phyloP scores from a whole-genome alignment of 2,329 filamentous ascomycete genomes.

The Cryphonectria radicalis region DNA sequence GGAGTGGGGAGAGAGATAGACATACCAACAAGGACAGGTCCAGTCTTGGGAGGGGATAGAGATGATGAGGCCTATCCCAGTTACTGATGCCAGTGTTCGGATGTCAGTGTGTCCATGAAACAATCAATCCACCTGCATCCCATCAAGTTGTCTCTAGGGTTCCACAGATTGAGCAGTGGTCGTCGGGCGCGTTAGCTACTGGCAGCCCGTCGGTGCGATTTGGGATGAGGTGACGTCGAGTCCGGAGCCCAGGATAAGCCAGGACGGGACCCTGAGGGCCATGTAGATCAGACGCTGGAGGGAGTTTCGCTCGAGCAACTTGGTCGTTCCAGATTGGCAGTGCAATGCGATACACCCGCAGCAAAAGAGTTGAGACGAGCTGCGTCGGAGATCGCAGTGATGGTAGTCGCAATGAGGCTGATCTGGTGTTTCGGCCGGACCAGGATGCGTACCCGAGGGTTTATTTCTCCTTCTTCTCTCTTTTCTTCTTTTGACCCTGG shows the following conservation, averaged over 20 bases:
- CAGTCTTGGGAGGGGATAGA: conserved; percentile 18
- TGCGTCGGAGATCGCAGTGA: conserved; percentile 51
- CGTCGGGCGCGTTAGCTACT: conserved; percentile 21
- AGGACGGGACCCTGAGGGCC: conserved; percentile 23
- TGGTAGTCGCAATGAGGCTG: conserved; percentile 39
- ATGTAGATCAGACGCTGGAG: conserved; percentile 51
- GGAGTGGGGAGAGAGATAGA: conserved; percentile 4
- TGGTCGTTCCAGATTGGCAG: conserved; percentile 44
- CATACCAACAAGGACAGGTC: conserved; percentile 15
- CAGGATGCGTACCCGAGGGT: conserved; percentile 36
- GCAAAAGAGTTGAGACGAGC: conserved; percentile 47
- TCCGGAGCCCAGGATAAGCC: conserved; percentile 30
- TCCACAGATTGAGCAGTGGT: conserved; percentile 21
- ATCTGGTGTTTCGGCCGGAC: conserved; percentile 44
- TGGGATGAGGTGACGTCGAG: conserved; percentile 24
- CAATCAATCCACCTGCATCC: conserved; percentile 38
- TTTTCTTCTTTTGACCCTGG: background rate
- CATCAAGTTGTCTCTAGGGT: conserved; percentile 31
- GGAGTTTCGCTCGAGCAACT: conserved; percentile 48
- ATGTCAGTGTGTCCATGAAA: conserved; percentile 47
- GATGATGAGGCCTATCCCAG: conserved; percentile 32
- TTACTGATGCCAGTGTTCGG: conserved; percentile 37
- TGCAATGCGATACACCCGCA: conserved; percentile 35
- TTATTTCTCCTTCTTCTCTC: background rate
- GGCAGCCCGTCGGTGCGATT: conserved; percentile 27